Conservation (phyloP, 305 asterid genomes). For the Solanum hybrid region DNA sequence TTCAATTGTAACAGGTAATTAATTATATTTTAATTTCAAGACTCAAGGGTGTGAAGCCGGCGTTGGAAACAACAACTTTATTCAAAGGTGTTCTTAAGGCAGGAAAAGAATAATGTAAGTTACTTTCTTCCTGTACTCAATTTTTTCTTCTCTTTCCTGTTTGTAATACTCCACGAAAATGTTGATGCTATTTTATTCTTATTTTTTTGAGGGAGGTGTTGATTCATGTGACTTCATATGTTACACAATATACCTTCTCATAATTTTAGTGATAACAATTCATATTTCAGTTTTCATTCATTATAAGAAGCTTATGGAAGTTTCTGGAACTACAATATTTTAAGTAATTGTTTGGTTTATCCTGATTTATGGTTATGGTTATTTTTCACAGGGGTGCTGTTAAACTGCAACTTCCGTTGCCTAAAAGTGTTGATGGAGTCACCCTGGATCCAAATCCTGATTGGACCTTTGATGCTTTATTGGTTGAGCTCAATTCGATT, state of each 20-base stretch:
- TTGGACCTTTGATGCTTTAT: constrained; percentile 60
- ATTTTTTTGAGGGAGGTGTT: background rate
- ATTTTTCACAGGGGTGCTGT: constrained; percentile 41
- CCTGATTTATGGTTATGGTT: background rate
- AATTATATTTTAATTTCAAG: background rate
- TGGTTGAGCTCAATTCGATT: constrained; percentile 46
- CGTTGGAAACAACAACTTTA: background rate
- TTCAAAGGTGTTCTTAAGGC: no score
- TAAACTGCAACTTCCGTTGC: constrained; percentile 38
- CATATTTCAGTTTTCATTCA: background rate
- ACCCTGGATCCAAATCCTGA: constrained; percentile 77
- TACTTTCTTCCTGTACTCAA: background rate
- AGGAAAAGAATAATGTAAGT: background rate
- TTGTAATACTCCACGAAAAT: no score
- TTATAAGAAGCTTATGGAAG: background rate
- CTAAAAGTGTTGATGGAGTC: constrained; percentile 39
- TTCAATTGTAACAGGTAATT: background rate
- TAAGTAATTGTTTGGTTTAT: background rate
- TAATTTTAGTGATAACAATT: background rate
- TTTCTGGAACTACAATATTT: background rate
- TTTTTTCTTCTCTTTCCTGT: background rate
- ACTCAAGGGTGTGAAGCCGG: background rate
- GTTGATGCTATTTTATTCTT: background rate
- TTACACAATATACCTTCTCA: background rate
- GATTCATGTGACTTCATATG: background rate